Base-by-base conservation (phyloP, 345 rosid genomes). In the Eutrema yunnanense region DNA sequence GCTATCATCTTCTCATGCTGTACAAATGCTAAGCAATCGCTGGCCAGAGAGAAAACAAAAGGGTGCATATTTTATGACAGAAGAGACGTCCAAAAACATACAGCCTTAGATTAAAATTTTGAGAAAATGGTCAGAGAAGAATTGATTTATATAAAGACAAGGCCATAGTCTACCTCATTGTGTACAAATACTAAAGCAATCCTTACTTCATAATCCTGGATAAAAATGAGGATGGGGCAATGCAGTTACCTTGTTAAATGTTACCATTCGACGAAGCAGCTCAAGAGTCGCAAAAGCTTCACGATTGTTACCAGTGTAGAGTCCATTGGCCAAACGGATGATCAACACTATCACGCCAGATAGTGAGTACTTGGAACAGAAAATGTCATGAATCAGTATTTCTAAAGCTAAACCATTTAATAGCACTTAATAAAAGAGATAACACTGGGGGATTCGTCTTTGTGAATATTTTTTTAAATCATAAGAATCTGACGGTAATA, bases 301-400 rank as follows among this genome's bases (percentile, higher is more conserved):
- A 63, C 78, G 69, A 27, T 80, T 88, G 70, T 79, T 77, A 73
- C 87, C 96, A 47, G 65, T 69, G 59, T 82, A 81, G 47, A 70
- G 81, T 75, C 73, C 86, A 67, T 88, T 89, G 57, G 93, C 93
- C 84, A 95, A 77, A 67, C 81, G 96, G 73, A 91, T 76, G 62
- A 95, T 90, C 82, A 95, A 80, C 65, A 95, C 83, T 27, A 82
- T 76, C 72, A 87, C 49, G 14, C 93, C 97, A 16, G 96, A 92
- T 77, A 84, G 84, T 42, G 82, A 61, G 75, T 86, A 83, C 99
- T 94, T 78, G 66, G n/a, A 71, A 57, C 41, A 42, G 2, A 29
- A 63, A 16, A 48, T 77, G 50, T 54, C 58, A 71, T 27, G 53
- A 55, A 68, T 76, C 48, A 76, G 75, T 63, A 75, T 54, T 16